Evolutionary conservation across 371 early-diverging fungal genomes (phyloP).

Genomic region (Zancudomyces culisetae): DNA sequence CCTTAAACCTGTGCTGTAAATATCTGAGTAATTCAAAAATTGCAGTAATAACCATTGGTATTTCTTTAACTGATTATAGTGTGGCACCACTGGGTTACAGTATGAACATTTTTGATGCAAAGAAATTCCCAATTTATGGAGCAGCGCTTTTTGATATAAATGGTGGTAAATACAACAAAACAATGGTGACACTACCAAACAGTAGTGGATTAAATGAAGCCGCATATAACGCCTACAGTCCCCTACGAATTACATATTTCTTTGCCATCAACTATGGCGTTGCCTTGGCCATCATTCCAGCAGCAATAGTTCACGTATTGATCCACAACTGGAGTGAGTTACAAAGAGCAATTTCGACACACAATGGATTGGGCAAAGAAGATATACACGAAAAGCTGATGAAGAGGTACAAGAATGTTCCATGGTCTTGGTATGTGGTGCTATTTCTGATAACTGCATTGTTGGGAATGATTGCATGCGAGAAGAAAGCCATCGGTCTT

Average conservation of each 20-base stretch:
- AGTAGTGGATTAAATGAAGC: slow-evolving; percentile 33
- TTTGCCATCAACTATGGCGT: slow-evolving; percentile 49
- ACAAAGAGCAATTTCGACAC: slow-evolving; percentile 5
- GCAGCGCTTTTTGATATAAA: slow-evolving; percentile 31
- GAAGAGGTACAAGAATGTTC: slow-evolving; percentile 51
- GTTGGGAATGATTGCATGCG: slow-evolving; percentile 38
- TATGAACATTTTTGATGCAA: slow-evolving; percentile 37
- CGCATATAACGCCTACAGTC: slow-evolving; percentile 42
- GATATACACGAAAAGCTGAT: slow-evolving; percentile 51
- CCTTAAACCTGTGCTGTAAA: too few species aligned
- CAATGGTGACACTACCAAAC: slow-evolving; percentile 29
- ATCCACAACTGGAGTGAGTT: slow-evolving; percentile 47
- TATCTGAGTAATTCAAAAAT: too few species aligned
- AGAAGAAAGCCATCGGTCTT: slow-evolving; percentile 28
- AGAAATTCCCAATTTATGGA: slow-evolving; percentile 37
- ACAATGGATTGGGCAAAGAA: slow-evolving; percentile 28
- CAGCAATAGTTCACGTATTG: slow-evolving; percentile 41
- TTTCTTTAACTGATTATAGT: too few species aligned
- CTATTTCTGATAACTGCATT: slow-evolving; percentile 36
- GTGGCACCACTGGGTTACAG: slow-evolving; percentile 52
- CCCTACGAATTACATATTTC: slow-evolving; percentile 48
- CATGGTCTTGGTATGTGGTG: slow-evolving; percentile 50
- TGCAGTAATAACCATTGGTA: too few species aligned
- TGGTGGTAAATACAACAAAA: slow-evolving; percentile 34
- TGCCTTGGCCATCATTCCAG: slow-evolving; percentile 43